Conservation (phyloP, 495 filamentous ascomycete genomes). For the Aspergillus bridgeri region DNA sequence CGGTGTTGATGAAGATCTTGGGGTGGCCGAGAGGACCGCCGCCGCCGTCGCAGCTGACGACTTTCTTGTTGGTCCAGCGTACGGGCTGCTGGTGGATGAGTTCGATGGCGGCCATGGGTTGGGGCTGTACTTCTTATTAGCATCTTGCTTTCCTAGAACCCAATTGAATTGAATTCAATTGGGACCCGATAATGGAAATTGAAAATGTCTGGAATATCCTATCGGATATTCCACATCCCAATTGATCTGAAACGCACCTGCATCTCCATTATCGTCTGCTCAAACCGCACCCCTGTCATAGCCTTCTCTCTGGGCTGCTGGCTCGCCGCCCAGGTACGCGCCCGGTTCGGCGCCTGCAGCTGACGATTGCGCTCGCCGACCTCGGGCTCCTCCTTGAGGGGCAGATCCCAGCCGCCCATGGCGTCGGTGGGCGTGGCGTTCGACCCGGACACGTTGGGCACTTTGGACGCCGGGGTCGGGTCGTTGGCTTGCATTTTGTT, state of each 20-base stretch:
- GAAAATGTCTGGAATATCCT: no score
- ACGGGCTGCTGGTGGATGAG: slow-evolving; percentile 96
- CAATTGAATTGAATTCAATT: no score
- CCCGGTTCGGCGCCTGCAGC: slow-evolving; percentile 84
- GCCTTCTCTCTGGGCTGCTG: slow-evolving; percentile 75
- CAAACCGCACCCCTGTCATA: slow-evolving; percentile 92
- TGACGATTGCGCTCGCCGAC: slow-evolving; percentile 58
- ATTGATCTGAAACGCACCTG: slow-evolving; percentile 86
- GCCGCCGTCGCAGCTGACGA: slow-evolving; percentile 89
- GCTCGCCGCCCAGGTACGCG: slow-evolving; percentile 72
- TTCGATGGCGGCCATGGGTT: slow-evolving; percentile 83
- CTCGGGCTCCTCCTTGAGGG: slow-evolving; percentile 55
- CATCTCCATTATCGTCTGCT: slow-evolving; percentile 87
- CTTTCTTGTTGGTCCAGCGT: slow-evolving; percentile 75
- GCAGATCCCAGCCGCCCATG: slow-evolving; percentile 37
- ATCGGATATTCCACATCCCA: no score
- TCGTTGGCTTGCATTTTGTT: slow-evolving; percentile 53
- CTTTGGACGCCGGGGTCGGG: slow-evolving; percentile 44
- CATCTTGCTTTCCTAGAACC: no score
- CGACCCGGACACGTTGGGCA: slow-evolving; percentile 56
- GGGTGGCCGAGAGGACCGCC: slow-evolving; percentile 91
- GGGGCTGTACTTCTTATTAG: no score
- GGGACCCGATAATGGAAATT: no score
- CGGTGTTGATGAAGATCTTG: slow-evolving; percentile 92
- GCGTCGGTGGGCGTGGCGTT: slow-evolving; percentile 56